Evolutionary conservation across 83 land plant species (phyloP).

Genomic region (Picea engelmannii): DNA sequence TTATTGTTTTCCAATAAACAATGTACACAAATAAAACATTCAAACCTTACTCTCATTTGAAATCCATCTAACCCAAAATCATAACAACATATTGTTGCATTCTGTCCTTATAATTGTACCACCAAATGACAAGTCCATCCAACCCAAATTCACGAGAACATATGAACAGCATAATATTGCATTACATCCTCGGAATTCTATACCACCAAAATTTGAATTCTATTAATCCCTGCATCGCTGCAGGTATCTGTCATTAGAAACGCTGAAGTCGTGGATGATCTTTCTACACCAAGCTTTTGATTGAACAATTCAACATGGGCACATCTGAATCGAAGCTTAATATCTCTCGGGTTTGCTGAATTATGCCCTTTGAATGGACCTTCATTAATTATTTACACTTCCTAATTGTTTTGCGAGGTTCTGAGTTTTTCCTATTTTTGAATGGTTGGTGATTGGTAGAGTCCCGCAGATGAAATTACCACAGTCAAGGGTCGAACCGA

Average conservation of each 20-base stretch:
- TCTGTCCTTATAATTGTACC: too few relatives aligned
- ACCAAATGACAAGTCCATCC: too few relatives aligned
- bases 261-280: neutral
- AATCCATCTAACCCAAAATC: too few relatives aligned
- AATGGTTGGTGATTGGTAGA: conserved; percentile 5
- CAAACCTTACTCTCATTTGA: too few relatives aligned
- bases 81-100: too few relatives aligned
- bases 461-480: conserved; percentile 43
- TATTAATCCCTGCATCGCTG: neutral
- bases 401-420: neutral
- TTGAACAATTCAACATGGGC: neutral
- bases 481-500: conserved; percentile 47
- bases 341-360: conserved; percentile 4
- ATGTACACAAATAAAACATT: too few relatives aligned
- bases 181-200: too few relatives aligned
- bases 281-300: neutral
- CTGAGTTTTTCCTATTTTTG: neutral
- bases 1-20: too few relatives aligned
- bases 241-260: neutral
- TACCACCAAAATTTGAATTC: neutral
- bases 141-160: too few relatives aligned
- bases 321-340: conserved; percentile 12
- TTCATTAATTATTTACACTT: neutral
- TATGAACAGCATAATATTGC: too few relatives aligned
- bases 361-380: neutral